Percentiles rank a stretch among this genome's conserved stretches.
Evolutionary conservation across 2,329 filamentous ascomycete species (phyloP).

Genomic region (Ophiostoma tasmaniense): DNA sequence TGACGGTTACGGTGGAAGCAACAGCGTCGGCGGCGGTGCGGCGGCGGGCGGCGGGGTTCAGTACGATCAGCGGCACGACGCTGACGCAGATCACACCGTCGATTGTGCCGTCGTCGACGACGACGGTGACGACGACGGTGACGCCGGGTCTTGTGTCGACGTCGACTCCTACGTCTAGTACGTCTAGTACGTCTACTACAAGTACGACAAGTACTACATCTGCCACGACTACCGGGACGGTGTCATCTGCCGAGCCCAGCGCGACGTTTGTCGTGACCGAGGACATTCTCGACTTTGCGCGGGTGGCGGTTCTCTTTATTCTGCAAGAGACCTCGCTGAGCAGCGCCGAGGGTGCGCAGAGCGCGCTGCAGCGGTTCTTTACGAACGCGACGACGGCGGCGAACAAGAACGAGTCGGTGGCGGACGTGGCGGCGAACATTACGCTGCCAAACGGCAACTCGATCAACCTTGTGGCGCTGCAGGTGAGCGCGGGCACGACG

Average conservation of each 20-base stretch:
- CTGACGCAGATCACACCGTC: constrained; percentile 22
- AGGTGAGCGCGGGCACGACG: constrained; percentile 12
- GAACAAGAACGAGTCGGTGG: constrained; percentile 20
- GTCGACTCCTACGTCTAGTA: background rate
- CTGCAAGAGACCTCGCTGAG: constrained; percentile 46
- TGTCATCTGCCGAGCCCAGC: constrained; percentile 25
- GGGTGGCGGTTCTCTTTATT: constrained; percentile 53
- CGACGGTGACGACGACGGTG: constrained; percentile 24
- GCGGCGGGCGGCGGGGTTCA: constrained; percentile 12
- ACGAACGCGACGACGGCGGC: constrained; percentile 25
- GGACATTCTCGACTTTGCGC: constrained; percentile 53
- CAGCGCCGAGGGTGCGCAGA: constrained; percentile 47
- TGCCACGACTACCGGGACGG: constrained; percentile 21
- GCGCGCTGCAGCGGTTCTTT: constrained; percentile 47
- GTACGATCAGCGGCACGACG: constrained; percentile 26
- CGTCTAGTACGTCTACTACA: background rate
- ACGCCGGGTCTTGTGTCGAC: constrained; percentile 2
- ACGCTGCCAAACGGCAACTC: constrained; percentile 33
- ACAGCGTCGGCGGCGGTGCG: background rate
- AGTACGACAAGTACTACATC: background rate
- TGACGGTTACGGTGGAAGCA: constrained; percentile 19
- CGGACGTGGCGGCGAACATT: constrained; percentile 31
- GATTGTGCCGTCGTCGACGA: constrained; percentile 24
- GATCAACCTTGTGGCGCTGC: constrained; percentile 41
- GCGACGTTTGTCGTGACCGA: constrained; percentile 42